Base-by-base conservation (phyloP, 1,284 basidiomycete genomes). In the Peniophora sp. region DNA sequence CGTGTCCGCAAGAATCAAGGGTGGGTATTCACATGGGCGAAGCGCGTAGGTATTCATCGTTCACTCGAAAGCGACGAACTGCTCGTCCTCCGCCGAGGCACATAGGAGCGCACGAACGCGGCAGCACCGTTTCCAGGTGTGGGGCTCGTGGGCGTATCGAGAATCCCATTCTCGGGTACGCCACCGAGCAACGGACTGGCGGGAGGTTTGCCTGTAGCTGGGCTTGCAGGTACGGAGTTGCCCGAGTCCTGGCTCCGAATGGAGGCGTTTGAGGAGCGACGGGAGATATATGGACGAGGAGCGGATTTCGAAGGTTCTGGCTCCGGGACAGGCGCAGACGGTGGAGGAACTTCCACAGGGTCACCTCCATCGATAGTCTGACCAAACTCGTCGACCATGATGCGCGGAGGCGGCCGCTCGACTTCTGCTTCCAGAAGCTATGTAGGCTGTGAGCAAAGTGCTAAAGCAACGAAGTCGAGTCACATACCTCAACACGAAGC, bases 401-500 rank as follows among this genome's bases (percentile, higher is more conserved):
- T 15, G 20, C 43, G 43, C 10, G 43, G 43, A 5, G 43, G 43
- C 22, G 43, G 43, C 5, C 43, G 43, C 8, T n/a, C 43, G 10
- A 45, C 43, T 23, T 45, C 43, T 9, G 43, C 43, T 45, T 22
- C 17, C 23, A 22, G 49, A 9, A 50, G 49, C 39, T 44, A 22
- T n/a, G 8, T 14, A 45, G 43, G 36, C 3, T 24, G 45, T 34
- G 9, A 41, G 23, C 32, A 10, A 32, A 47, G 6, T 14, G 20
- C 34, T 10, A 46, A 18, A n/a, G 35, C 15, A 46, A 12, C 3
- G 37, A 17, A 36, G 14, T 47, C 20, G 17, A n/a, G 24, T 20
- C 51, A 20, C 80, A 53, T 56, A 92, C 89, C 79, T 93, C 89
- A 60, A 85, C 83, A 54, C 86, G 77, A 49, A 95, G 68, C 45